Conservation (phyloP, 1,284 basidiomycete genomes). For the Leccinum subrobustum region DNA sequence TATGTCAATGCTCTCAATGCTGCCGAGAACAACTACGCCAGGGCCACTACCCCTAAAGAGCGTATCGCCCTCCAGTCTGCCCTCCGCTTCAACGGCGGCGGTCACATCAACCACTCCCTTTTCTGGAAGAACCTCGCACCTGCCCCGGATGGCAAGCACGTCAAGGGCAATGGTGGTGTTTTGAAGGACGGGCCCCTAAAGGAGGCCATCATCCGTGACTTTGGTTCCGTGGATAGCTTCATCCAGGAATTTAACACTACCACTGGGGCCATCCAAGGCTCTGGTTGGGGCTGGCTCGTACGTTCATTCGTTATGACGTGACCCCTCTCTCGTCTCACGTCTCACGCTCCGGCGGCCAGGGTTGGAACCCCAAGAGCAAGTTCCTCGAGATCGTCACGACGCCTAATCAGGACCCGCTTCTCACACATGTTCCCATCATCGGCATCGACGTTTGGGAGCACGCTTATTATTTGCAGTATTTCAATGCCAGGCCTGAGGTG, state of each 20-base stretch:
- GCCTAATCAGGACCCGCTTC: slow-evolving; percentile 88
- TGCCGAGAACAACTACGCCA: slow-evolving; percentile 74
- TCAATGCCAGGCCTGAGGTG: slow-evolving; percentile 72
- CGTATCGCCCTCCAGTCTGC: slow-evolving; percentile 76
- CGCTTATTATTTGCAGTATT: slow-evolving; percentile 79
- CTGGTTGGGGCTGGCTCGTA: slow-evolving; percentile 94
- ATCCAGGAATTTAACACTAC: slow-evolving; percentile 72
- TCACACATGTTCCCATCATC: slow-evolving; percentile 75
- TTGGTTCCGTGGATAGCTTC: slow-evolving; percentile 71
- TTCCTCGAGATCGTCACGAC: slow-evolving; percentile 77
- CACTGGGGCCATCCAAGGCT: slow-evolving; percentile 84
- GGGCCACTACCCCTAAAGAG: slow-evolving; percentile 68
- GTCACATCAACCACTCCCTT: slow-evolving; percentile 88
- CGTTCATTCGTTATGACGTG: slow-evolving; percentile 29
- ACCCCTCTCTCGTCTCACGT: slow-evolving; percentile 1
- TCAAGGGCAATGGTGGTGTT: slow-evolving; percentile 59
- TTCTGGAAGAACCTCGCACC: slow-evolving; percentile 93
- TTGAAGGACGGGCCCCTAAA: slow-evolving; percentile 72
- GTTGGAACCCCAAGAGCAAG: slow-evolving; percentile 60
- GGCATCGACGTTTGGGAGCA: slow-evolving; percentile 91
- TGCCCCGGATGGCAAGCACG: slow-evolving; percentile 40
- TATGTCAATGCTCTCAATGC: slow-evolving; percentile 77
- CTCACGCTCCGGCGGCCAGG: slow-evolving; percentile 40
- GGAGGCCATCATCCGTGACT: slow-evolving; percentile 64
- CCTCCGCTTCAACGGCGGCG: slow-evolving; percentile 72